These are phyloP conservation scores for Tephrocybe sp. DNA, from an alignment of 768 basidiomycete genomes.

Conservation along the genomic window DNA sequence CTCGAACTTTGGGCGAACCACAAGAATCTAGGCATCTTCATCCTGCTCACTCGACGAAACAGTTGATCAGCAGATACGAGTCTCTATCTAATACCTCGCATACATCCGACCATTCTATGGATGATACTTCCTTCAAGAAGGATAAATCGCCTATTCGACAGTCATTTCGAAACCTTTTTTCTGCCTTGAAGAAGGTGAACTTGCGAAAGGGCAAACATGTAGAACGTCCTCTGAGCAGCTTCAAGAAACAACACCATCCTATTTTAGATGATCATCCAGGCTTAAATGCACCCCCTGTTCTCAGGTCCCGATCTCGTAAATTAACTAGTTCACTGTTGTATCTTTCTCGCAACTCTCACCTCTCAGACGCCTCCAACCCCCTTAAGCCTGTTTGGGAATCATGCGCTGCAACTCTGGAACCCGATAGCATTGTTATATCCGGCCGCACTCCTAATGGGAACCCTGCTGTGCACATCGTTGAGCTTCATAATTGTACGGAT, in stretches of 20 bases:
- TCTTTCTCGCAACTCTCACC: conserved; percentile 32
- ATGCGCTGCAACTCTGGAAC: conserved; percentile 36
- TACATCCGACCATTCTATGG: conserved; percentile 16
- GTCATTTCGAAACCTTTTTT: conserved; percentile 61
- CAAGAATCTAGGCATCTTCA: conserved; percentile 12
- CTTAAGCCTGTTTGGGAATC: conserved; percentile 45
- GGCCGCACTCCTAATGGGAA: conserved; percentile 39
- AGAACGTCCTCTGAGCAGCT: conserved; percentile 11
- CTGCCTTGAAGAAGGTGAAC: conserved; percentile 53
- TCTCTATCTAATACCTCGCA: conserved; percentile 28
- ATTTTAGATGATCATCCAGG: not conserved
- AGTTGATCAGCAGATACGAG: conserved; percentile 53
- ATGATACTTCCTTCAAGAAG: conserved; percentile 25
- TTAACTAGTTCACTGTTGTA: conserved; percentile 44
- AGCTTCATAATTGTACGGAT: conserved; percentile 53
- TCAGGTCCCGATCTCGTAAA: conserved; percentile 12
- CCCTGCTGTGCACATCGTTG: conserved; percentile 37
- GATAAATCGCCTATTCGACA: conserved; percentile 60
- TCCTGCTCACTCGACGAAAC: conserved; percentile 42
- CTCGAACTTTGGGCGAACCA: conserved; percentile 14
- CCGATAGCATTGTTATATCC: conserved; percentile 41
- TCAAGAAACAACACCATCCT: conserved; percentile 17
- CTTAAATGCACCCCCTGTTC: conserved; percentile 9
- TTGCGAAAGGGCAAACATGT: conserved; percentile 21
- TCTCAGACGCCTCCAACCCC: conserved; percentile 16